Conservation (phyloP, 352 stramenopile genomes). For the Phytopythium helicoides region DNA sequence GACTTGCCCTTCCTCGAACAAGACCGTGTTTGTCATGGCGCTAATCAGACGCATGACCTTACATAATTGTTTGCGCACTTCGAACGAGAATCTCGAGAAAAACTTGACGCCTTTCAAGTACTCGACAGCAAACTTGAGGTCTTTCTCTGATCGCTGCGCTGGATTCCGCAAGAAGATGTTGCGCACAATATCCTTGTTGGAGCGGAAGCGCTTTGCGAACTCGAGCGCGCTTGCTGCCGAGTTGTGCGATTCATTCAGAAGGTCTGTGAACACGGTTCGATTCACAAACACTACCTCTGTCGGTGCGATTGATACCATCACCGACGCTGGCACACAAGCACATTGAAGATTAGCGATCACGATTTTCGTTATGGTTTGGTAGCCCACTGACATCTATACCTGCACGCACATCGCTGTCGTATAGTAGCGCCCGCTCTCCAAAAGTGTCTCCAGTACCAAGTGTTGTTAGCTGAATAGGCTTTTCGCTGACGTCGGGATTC, state of each 20-base stretch:
- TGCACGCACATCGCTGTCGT: slow-evolving; percentile 51
- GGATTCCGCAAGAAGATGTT: slow-evolving; percentile 80
- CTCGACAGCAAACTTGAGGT: slow-evolving; percentile 83
- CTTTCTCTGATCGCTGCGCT: slow-evolving; percentile 70
- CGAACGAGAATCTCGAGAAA: slow-evolving; percentile 82
- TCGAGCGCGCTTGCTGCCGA: slow-evolving; percentile 46
- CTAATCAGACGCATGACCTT: slow-evolving; percentile 79
- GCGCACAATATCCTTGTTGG: slow-evolving; percentile 86
- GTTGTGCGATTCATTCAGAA: slow-evolving; percentile 64
- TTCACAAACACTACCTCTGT: slow-evolving; percentile 74
- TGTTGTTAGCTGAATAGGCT: slow-evolving; percentile 33
- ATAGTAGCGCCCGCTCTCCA: slow-evolving; percentile 68
- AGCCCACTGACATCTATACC: slow-evolving; percentile 27
- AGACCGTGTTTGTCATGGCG: slow-evolving; percentile 71
- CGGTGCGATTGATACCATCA: slow-evolving; percentile 40
- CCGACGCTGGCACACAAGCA: slow-evolving; percentile 34
- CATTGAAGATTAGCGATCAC: slow-evolving; percentile 4
- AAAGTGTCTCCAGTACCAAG: slow-evolving; percentile 68
- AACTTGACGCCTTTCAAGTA: slow-evolving; percentile 89
- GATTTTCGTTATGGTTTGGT: too few species aligned
- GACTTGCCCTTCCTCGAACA: slow-evolving; percentile 79
- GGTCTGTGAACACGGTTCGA: slow-evolving; percentile 57
- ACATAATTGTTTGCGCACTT: slow-evolving; percentile 83
- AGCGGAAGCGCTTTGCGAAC: slow-evolving; percentile 72
- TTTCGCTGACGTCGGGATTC: not conserved